Evolutionary conservation across 1,139 yeast genomes (phyloP).

Genomic region (Blastobotrys apis): DNA sequence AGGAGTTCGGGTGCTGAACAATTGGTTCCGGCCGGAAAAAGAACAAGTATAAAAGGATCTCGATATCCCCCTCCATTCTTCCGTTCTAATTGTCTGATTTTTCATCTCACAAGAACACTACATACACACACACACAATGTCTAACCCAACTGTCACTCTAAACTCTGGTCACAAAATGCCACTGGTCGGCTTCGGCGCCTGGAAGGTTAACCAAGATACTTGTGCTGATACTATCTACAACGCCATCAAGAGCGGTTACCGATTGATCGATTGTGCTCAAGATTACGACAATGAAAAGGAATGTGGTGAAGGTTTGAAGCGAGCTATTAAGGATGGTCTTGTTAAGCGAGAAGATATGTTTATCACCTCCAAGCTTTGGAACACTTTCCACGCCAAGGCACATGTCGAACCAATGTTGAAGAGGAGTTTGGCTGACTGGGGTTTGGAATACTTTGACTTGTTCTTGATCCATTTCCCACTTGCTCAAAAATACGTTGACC

Average conservation of each 20-base stretch:
- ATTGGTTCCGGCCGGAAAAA: too few species aligned
- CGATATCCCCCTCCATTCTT: too few species aligned
- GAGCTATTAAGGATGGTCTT: slow-evolving; percentile 39
- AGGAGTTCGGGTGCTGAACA: too few species aligned
- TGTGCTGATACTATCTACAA: slow-evolving; percentile 43
- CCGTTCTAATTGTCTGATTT: too few species aligned
- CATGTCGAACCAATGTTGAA: slow-evolving; percentile 46
- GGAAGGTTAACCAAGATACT: slow-evolving; percentile 41
- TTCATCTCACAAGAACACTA: too few species aligned
- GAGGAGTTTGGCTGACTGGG: slow-evolving; percentile 50
- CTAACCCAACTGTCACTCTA: slow-evolving; percentile 23
- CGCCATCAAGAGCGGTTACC: slow-evolving; percentile 44
- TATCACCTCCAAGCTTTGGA: slow-evolving; percentile 46
- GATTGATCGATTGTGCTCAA: slow-evolving; percentile 43
- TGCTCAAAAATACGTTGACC: slow-evolving; percentile 47
- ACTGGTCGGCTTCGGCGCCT: slow-evolving; percentile 48
- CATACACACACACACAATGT: too few species aligned
- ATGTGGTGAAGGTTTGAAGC: slow-evolving; percentile 40
- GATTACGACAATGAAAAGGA: slow-evolving; percentile 41
- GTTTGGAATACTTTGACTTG: slow-evolving; percentile 56
- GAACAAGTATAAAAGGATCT: too few species aligned
- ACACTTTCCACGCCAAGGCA: slow-evolving; percentile 40
- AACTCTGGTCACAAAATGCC: slow-evolving; percentile 43
- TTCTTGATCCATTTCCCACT: slow-evolving; percentile 64
- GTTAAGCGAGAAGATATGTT: slow-evolving; percentile 40